Evolutionary conservation across 2,329 filamentous ascomycete genomes (phyloP).

Genomic region (Verticillium alfalfae): DNA sequence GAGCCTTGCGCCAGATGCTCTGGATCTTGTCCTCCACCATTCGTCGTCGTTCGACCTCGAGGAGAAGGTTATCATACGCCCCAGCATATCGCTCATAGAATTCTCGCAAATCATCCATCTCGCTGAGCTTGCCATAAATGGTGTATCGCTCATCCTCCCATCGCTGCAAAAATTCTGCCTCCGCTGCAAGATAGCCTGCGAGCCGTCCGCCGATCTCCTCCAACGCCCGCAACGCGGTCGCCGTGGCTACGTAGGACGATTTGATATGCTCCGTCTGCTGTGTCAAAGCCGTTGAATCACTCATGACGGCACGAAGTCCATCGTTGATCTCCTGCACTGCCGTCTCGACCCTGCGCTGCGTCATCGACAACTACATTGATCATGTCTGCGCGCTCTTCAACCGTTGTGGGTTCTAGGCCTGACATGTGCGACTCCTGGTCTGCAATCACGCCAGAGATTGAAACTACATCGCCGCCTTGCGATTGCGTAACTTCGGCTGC

Average conservation of each 20-base stretch:
- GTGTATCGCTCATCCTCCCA: constrained; percentile 72
- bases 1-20: constrained; percentile 70
- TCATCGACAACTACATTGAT: constrained; percentile 73
- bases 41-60: constrained; percentile 75
- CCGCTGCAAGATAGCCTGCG: constrained; percentile 57
- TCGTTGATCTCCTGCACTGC: constrained; percentile 69
- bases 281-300: constrained; percentile 57
- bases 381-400: constrained; percentile 77
- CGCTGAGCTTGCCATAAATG: constrained; percentile 63
- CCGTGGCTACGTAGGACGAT: constrained; percentile 50
- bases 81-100: constrained; percentile 84
- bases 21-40: constrained; percentile 69
- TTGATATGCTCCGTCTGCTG: constrained; percentile 55
- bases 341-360: constrained; percentile 59
- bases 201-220: constrained; percentile 63
- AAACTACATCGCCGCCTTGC: constrained; percentile 42
- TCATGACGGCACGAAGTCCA: constrained; percentile 71
- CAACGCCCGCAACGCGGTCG: constrained; percentile 60
- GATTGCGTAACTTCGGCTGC: constrained; percentile 58
- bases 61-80: constrained; percentile 77
- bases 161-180: constrained; percentile 55
- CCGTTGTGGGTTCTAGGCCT: constrained; percentile 63
- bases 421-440: constrained; percentile 46
- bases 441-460: constrained; percentile 62
- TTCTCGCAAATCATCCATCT: constrained; percentile 70